Evolutionary conservation across 2,329 filamentous ascomycete species (phyloP).

Genomic region (Metarhizium guizhouense): DNA sequence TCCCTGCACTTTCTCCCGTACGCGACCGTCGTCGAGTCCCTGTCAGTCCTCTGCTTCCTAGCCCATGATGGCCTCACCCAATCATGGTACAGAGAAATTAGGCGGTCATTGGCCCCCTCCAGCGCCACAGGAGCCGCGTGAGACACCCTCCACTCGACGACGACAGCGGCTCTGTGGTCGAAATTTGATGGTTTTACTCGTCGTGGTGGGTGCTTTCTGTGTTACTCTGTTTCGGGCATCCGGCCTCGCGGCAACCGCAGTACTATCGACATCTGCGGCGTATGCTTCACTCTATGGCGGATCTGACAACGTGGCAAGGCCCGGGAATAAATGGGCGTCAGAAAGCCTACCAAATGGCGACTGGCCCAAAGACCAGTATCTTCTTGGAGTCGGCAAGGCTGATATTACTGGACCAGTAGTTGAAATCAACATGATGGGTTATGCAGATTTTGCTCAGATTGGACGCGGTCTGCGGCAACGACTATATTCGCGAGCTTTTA

Average conservation of each 20-base stretch:
- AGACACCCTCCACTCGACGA: background rate
- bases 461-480: constrained; percentile 78
- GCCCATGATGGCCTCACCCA: constrained; percentile 7
- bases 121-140: background rate
- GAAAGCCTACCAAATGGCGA: constrained; percentile 7
- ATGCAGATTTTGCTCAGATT: constrained; percentile 70
- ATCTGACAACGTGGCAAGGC: constrained; percentile 1
- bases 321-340: constrained; percentile 9
- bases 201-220: constrained; percentile 7
- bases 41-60: background rate
- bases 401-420: constrained; percentile 65
- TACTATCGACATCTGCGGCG: constrained; percentile 8
- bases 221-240: constrained; percentile 10
- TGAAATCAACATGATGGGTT: constrained; percentile 85
- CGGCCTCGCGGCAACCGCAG: constrained; percentile 8
- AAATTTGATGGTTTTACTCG: constrained; percentile 7
- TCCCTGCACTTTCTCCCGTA: background rate
- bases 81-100: background rate
- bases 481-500: constrained; percentile 79
- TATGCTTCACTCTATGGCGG: constrained; percentile 4
- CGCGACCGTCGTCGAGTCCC: background rate
- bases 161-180: constrained; percentile 3
- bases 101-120: background rate
- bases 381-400: constrained; percentile 43
- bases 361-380: constrained; percentile 23